Conservation (phyloP, 2,329 filamentous ascomycete species). For the Pseudophaeomoniella oleicola region DNA sequence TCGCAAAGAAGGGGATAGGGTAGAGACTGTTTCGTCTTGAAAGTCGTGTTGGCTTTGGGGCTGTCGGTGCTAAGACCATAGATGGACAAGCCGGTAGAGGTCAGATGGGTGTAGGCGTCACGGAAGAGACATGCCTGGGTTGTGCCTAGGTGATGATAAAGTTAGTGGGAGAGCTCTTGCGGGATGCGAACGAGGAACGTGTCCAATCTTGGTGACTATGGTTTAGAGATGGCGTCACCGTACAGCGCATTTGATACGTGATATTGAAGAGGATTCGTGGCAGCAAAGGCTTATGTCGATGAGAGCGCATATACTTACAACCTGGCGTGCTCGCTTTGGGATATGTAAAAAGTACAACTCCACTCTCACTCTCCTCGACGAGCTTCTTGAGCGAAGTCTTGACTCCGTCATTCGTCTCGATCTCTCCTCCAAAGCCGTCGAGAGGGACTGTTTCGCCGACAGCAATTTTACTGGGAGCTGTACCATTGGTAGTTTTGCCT, state of each 20-base stretch:
- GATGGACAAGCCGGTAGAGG: conserved; percentile 65
- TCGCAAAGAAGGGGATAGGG: conserved; percentile 85
- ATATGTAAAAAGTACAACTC: conserved; percentile 89
- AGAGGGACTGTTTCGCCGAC: conserved; percentile 40
- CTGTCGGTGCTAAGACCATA: conserved; percentile 82
- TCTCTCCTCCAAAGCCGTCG: conserved; percentile 46
- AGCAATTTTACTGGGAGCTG: conserved; percentile 9
- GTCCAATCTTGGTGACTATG: no score
- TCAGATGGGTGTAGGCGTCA: conserved; percentile 65
- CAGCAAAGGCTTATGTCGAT: no score
- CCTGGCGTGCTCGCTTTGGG: conserved; percentile 88
- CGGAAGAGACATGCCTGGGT: conserved; percentile 89
- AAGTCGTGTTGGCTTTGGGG: conserved; percentile 81
- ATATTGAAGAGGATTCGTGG: neutral
- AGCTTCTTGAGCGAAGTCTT: conserved; percentile 69
- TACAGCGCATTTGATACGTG: conserved; percentile 1
- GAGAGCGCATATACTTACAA: conserved; percentile 53
- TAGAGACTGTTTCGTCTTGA: conserved; percentile 81
- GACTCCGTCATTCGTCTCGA: conserved; percentile 73
- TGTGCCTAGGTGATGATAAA: no score
- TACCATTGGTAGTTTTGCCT: conserved; percentile 9
- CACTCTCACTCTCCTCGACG: conserved; percentile 66
- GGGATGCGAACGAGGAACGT: no score
- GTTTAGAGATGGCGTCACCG: no score
- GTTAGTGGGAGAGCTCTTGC: no score